These are phyloP conservation scores for Zygotorulaspora florentina DNA, from an alignment of 805 yeast genomes.

Conservation along the genomic window DNA sequence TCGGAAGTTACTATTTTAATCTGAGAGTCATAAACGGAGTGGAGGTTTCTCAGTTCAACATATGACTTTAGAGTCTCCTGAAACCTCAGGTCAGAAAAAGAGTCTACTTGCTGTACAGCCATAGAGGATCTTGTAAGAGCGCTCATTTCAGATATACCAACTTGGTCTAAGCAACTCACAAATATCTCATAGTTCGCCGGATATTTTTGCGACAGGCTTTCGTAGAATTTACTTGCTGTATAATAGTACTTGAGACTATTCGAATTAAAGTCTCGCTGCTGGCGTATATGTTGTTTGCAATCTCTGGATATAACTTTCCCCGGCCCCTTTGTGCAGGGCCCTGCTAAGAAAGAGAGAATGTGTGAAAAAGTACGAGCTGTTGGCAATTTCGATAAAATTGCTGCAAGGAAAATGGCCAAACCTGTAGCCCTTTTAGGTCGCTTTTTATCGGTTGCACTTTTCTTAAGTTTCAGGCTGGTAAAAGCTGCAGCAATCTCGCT, in stretches of 20 bases:
- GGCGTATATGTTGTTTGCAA: slow-evolving; percentile 17
- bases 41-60: slow-evolving; percentile 2
- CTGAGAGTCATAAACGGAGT: slow-evolving; percentile 6
- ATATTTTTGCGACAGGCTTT: slow-evolving; percentile 1
- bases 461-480: neutral
- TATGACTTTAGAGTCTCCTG: slow-evolving; percentile 1
- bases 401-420: slow-evolving; percentile 17
- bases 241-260: slow-evolving; percentile 11
- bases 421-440: slow-evolving; percentile 20
- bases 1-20: slow-evolving; percentile 2
- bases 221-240: slow-evolving; percentile 12
- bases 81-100: slow-evolving; percentile 14
- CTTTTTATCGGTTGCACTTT: slow-evolving; percentile 1
- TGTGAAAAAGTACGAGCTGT: neutral
- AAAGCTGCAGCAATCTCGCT: neutral
- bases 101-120: slow-evolving; percentile 18
- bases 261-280: slow-evolving; percentile 16
- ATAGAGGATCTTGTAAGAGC: slow-evolving; percentile 5
- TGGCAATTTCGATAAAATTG: slow-evolving; percentile 1
- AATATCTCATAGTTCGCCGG: slow-evolving; percentile 10
- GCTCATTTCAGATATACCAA: slow-evolving; percentile 22
- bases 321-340: slow-evolving; percentile 26
- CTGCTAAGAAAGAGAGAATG: slow-evolving; percentile 16
- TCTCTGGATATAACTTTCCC: slow-evolving; percentile 22
- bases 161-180: slow-evolving; percentile 20